Conservation (phyloP, 2,329 filamentous ascomycete genomes). For the Alternaria conjuncta region DNA sequence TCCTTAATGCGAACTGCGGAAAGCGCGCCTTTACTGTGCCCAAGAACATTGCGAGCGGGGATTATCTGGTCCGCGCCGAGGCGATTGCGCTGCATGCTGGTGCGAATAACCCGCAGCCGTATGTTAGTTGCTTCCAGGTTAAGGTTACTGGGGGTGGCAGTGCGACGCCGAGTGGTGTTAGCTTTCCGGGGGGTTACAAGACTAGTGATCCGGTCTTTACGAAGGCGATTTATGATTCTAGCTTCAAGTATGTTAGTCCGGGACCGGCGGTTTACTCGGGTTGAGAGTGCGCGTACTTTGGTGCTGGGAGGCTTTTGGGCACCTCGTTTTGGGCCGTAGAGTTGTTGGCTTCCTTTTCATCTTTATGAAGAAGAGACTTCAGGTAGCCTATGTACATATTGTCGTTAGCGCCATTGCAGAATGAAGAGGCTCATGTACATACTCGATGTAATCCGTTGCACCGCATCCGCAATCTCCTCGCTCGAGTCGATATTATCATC, state of each 20-base stretch:
- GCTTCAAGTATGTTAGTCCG: conserved; percentile 45
- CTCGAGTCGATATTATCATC: neutral
- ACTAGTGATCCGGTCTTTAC: conserved; percentile 40
- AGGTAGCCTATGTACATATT: neutral
- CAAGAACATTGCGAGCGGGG: conserved; percentile 38
- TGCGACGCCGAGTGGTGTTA: conserved; percentile 41
- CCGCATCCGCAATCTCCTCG: neutral
- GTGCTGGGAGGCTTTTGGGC: neutral
- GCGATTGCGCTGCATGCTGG: conserved; percentile 45
- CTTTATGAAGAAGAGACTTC: neutral
- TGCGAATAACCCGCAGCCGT: conserved; percentile 40
- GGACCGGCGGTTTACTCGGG: conserved; percentile 43
- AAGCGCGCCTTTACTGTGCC: conserved; percentile 47
- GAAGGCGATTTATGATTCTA: conserved; percentile 42
- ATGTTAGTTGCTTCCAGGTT: conserved; percentile 48
- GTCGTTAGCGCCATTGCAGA: neutral
- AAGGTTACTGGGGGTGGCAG: conserved; percentile 46
- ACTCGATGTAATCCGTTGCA: neutral
- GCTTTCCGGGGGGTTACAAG: conserved; percentile 47
- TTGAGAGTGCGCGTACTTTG: conserved; percentile 15
- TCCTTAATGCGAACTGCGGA: conserved; percentile 49
- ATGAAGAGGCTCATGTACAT: neutral
- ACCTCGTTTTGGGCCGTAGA: neutral
- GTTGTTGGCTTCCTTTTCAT: neutral
- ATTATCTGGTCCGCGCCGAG: conserved; percentile 46